A percentile compares a stretch with the other conserved stretches of the same genome.
Conservation (phyloP, 805 yeast genomes). For the Wickerhamomyces ciferrii region DNA sequence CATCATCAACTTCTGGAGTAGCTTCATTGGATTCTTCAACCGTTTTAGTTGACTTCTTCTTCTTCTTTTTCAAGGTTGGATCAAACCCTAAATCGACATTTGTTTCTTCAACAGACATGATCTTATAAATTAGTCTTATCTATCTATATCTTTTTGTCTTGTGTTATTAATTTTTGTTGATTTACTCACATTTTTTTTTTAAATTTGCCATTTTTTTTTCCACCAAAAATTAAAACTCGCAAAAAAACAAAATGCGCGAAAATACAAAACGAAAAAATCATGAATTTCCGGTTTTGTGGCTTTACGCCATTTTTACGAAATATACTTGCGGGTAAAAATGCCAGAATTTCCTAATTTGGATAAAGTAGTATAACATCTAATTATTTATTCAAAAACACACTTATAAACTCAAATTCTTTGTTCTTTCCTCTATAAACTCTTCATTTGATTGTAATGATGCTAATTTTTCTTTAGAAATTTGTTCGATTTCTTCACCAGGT, state of each 20-base stretch:
- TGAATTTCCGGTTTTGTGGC: too few relatives aligned
- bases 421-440: constrained; percentile 24
- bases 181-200: neutral
- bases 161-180: too few relatives aligned
- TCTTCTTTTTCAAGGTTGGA: constrained; percentile 71
- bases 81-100: constrained; percentile 49
- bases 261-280: neutral
- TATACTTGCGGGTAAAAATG: neutral
- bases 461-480: constrained; percentile 40
- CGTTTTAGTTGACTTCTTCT: constrained; percentile 54
- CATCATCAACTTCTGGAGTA: constrained; percentile 50
- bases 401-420: constrained; percentile 18
- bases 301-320: neutral
- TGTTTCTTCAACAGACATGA: constrained; percentile 3
- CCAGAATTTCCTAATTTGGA: neutral
- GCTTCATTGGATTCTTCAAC: constrained; percentile 34
- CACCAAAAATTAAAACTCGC: neutral
- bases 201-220: neutral
- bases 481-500: constrained; percentile 47
- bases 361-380: too few relatives aligned
- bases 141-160: too few relatives aligned
- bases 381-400: too few relatives aligned
- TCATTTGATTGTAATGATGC: constrained; percentile 33
- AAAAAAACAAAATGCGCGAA: neutral
- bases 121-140: neutral